phyloP scores from a whole-genome alignment of 2,329 filamentous ascomycete genomes.

The Penicillium sp. region DNA sequence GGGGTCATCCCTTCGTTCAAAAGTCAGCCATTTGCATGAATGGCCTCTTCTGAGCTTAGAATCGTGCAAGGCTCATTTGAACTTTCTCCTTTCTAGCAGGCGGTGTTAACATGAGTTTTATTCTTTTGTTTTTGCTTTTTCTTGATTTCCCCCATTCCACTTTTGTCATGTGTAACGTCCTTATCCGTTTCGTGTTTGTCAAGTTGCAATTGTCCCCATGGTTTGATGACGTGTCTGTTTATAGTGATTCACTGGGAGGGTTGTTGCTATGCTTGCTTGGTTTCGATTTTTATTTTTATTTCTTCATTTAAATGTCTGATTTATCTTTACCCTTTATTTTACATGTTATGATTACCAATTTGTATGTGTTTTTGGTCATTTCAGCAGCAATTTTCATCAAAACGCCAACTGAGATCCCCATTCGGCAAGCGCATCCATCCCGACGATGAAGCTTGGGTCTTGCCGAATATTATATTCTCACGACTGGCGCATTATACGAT shows the following conservation, averaged over 20 bases:
- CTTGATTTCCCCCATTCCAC: conserved; percentile 13
- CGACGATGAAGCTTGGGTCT: background rate
- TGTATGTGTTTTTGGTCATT: background rate
- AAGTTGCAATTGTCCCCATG: conserved; percentile 10
- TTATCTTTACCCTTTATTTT: conserved; percentile 2
- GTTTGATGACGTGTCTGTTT: conserved; percentile 24
- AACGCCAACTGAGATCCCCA: background rate
- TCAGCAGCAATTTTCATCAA: background rate
- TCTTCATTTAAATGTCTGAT: conserved; percentile 9
- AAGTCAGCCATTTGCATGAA: background rate
- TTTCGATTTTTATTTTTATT: background rate
- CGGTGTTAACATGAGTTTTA: conserved; percentile 28
- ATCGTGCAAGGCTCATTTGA: conserved; percentile 3
- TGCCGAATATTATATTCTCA: background rate
- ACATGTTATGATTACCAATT: conserved; percentile 18
- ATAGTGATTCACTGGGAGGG: conserved; percentile 17
- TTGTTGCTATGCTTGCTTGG: conserved; percentile 10
- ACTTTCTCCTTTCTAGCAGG: conserved; percentile 27
- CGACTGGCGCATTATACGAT: background rate
- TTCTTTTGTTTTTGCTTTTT: conserved; percentile 17
- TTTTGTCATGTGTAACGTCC: conserved; percentile 13
- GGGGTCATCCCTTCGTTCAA: background rate
- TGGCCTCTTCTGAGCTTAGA: background rate
- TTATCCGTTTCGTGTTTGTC: conserved; percentile 6
- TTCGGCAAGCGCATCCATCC: background rate